Conservation (phyloP, 176 grass and related monocot species). For the Pontederia crassipes region DNA sequence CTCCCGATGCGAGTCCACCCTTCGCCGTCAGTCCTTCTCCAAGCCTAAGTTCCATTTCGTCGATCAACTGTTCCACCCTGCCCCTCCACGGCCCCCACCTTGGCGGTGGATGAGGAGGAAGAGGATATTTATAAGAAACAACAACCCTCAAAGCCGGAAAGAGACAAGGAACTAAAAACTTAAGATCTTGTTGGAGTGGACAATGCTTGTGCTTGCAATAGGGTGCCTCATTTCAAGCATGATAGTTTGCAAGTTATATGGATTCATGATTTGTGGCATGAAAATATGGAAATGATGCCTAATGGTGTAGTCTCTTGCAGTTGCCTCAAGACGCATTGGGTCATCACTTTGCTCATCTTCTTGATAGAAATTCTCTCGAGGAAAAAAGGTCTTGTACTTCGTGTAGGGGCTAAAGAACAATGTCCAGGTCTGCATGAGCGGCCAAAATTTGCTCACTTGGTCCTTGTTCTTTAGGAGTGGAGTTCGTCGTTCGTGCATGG, state of each 20-base stretch:
- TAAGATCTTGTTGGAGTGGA: slow-evolving; percentile 26
- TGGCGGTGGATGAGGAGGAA: slow-evolving; percentile 30
- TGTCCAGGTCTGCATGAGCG: slow-evolving; percentile 60
- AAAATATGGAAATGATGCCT: slow-evolving; percentile 96
- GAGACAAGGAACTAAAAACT: slow-evolving; percentile 30
- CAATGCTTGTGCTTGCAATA: slow-evolving; percentile 52
- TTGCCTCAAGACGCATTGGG: slow-evolving; percentile 60
- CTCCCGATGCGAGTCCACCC: neutral
- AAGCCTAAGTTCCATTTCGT: slow-evolving; percentile 13
- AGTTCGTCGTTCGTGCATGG: slow-evolving; percentile 17
- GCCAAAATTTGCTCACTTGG: slow-evolving; percentile 58
- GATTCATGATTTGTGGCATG: slow-evolving; percentile 37
- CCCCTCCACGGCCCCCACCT: too few relatives aligned
- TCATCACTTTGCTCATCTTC: slow-evolving; percentile 51
- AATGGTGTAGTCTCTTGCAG: slow-evolving; percentile 74
- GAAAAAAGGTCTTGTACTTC: slow-evolving; percentile 90
- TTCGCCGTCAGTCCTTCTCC: neutral
- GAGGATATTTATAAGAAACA: slow-evolving; percentile 60
- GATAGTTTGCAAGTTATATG: slow-evolving; percentile 27
- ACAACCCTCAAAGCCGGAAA: neutral
- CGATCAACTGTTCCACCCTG: neutral
- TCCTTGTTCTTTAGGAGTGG: slow-evolving; percentile 53
- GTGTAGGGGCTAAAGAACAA: slow-evolving; percentile 73
- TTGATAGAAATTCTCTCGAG: slow-evolving; percentile 68
- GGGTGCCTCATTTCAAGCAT: slow-evolving; percentile 59